Evolutionary conservation across 306 rosid species (phyloP), one percentile per base, ranked within the genome.

Genomic region (Vigna trinervia): DNA sequence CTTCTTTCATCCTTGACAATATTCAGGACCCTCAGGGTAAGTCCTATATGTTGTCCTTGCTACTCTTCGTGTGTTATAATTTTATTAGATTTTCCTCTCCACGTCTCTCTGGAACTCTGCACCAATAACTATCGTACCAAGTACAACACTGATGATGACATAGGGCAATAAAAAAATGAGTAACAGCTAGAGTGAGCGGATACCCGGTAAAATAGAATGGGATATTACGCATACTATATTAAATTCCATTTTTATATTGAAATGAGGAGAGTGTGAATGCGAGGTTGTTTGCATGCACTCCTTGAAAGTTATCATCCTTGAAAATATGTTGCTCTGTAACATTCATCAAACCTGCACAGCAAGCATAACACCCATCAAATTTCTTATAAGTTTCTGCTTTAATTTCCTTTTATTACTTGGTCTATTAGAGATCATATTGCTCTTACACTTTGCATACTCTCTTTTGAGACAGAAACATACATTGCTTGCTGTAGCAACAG

Each of bases 381-480:
- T 73, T 5, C 67, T 73, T 69, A 58, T 15, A 68, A 6, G 28
- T 45, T 48, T 71, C 8, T 23, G 20, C 52, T 64, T 62, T 20
- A 39, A 81, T 39, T 41, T 45, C 57, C 39, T 73, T 74, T 56
- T 74, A 69, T 20, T 32, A 28, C 22, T 71, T 23, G 19, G 70
- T 74, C 45, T 38, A 65, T 17, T 14, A 63, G 60, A 50, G 73
- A 36, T 15, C n/a, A 58, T 22, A 53, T 22, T 71, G 61, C 23
- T 60, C 68, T 64, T 39, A 32, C 36, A 23, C 76, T 57, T 66
- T 77, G 69, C 45, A 3, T 69, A 64, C 59, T 62, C 84, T 83
- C 78, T 48, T 77, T 47, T 77, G 71, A 36, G 71, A 54, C 85
- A 58, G 89, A 51, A 75, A 74, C 76, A n/a, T 57, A 62, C 45